Base-by-base conservation (phyloP, 441 rosid species). In the Adansonia madagascariensis region DNA sequence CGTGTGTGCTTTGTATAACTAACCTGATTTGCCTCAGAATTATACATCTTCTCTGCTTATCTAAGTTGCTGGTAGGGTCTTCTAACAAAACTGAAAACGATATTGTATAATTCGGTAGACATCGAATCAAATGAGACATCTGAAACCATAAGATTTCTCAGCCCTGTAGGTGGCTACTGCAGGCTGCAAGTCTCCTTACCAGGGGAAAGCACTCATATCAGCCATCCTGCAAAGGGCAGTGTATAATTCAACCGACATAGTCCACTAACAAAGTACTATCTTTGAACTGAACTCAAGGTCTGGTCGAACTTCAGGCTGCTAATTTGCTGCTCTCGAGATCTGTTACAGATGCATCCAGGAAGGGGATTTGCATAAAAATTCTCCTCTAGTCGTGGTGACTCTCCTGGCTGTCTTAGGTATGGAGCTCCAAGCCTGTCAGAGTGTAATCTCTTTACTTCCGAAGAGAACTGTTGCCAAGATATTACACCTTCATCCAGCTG, bases 351-450 rank as follows among this genome's bases (percentile, higher is more conserved):
- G 81, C 99, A 96, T 8, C 94, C 98, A 1, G 98, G 97, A 73
- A 88, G 80, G 59, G 98, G 98, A 78, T 96, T 96, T 17, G 97
- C 95, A 78, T 89, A 94, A 65, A 96, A 96, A 75, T 90, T 94
- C 87, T 94, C 99, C 87, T 96, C 98, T 53, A 88, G 73, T 84
- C 97, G 86, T 0, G 98, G 97, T 2, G 90, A 61, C 44, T 86
- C 91, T 74, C 94, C 96, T 18, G 77, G 82, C 74, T 70, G 79
- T 85, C 99, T 89, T 31, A 67, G 82, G 78, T 94, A 86, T 8
- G 99, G 94, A 43, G 90, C 86, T 80, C 98, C 97, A 12, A 86
- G 80, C 87, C 98, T 89, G 81, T 84, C 60, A 27, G 88, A 79
- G 74, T 94, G 97, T 46, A 85, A 76, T 73, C 82, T 83, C 86